phyloP scores from a whole-genome alignment of 306 rosid species.

The Trifolium subterraneum region DNA sequence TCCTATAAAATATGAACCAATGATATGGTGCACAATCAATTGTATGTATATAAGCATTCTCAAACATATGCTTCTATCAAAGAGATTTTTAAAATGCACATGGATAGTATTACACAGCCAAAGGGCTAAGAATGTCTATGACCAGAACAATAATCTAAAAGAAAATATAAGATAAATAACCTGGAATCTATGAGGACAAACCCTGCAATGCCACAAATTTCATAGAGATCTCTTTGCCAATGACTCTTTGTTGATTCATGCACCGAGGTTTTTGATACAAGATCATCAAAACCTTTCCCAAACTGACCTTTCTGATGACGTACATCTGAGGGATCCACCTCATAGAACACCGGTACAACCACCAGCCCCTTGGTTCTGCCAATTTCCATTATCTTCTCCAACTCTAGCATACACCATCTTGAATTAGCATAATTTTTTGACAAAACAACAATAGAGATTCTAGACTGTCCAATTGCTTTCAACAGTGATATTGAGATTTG shows the following conservation, averaged over 20 bases:
- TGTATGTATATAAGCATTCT: neutral
- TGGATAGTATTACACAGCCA: too few species aligned
- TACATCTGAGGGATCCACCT: conserved; percentile 18
- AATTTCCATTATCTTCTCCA: neutral
- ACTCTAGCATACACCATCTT: conserved; percentile 14
- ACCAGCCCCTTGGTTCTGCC: neutral
- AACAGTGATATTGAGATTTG: conserved; percentile 1
- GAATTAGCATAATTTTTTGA: conserved; percentile 12
- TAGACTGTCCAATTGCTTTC: conserved; percentile 5
- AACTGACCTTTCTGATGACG: neutral
- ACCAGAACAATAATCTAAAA: too few species aligned
- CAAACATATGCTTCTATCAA: neutral
- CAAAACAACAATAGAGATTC: conserved; percentile 12
- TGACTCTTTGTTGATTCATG: neutral
- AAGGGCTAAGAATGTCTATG: too few species aligned
- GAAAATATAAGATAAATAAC: neutral
- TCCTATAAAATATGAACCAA: conserved; percentile 5
- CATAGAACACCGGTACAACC: conserved; percentile 34
- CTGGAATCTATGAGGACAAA: neutral
- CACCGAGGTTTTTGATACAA: neutral
- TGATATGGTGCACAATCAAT: neutral
- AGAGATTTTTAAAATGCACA: too few species aligned
- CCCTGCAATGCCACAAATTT: conserved; percentile 1
- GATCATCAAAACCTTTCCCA: conserved; percentile 15
- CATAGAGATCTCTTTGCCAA: neutral